A percentile compares a stretch with the other conserved stretches of the same genome.
Conservation (phyloP, 2,329 filamentous ascomycete species). For the Cordyceps militaris region DNA sequence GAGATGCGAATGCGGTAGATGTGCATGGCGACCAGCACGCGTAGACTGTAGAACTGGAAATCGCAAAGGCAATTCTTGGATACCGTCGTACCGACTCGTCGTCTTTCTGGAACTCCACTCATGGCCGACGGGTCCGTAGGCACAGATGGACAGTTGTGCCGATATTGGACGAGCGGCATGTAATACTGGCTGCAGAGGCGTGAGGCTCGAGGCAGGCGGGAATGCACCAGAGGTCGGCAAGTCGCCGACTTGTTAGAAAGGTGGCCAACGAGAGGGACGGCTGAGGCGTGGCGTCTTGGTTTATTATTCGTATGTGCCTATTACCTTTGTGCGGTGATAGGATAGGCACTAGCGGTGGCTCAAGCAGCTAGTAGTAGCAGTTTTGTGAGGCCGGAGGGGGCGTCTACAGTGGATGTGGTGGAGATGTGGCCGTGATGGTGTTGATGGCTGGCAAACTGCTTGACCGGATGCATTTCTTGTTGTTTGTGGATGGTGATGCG, state of each 20-base stretch:
- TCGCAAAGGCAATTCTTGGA: background rate
- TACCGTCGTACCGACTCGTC: background rate
- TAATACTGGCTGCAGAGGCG: background rate
- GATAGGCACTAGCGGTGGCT: background rate
- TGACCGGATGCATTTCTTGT: background rate
- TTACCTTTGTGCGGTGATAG: background rate
- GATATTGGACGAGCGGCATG: background rate
- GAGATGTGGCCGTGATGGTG: background rate
- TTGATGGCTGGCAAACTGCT: background rate
- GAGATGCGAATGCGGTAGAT: background rate
- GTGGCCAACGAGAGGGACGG: background rate
- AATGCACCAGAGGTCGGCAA: background rate
- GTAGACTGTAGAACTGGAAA: background rate
- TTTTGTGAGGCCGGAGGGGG: background rate
- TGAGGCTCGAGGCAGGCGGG: background rate
- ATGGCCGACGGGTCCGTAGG: background rate
- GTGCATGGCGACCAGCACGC: background rate
- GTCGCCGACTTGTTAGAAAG: background rate
- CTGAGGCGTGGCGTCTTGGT: conserved; percentile 5
- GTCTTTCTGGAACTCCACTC: background rate
- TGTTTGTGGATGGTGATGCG: background rate
- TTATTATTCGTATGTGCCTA: background rate
- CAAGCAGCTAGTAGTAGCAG: background rate
- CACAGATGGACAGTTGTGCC: background rate
- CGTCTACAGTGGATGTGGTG: background rate